Evolutionary conservation across 2,329 filamentous ascomycete genomes (phyloP).

Genomic region (Calonectria multiphialidica): DNA sequence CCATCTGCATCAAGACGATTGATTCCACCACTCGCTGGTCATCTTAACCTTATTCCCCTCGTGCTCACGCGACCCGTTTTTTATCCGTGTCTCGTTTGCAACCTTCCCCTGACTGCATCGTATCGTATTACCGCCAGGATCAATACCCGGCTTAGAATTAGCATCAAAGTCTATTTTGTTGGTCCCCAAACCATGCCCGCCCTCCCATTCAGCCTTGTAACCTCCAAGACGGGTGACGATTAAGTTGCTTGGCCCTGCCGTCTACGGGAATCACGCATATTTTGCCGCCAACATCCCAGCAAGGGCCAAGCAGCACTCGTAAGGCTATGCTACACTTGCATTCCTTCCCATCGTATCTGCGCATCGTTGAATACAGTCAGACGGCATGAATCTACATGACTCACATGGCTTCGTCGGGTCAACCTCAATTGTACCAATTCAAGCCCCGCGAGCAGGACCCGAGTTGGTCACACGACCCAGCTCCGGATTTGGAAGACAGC

Average conservation of each 20-base stretch:
- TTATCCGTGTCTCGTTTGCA: neutral
- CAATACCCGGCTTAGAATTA: neutral
- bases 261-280: neutral
- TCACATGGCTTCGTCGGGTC: no score
- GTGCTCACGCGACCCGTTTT: neutral
- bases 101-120: neutral
- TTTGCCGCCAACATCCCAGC: no score
- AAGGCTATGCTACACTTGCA: no score
- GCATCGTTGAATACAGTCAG: no score
- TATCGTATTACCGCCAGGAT: neutral
- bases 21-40: neutral
- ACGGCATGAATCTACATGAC: no score
- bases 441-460: no score
- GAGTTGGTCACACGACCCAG: no score
- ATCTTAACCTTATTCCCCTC: neutral
- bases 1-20: neutral
- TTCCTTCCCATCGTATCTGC: no score
- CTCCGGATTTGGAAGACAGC: no score
- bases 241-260: neutral
- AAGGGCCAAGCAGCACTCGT: no score
- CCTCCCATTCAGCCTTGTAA: neutral
- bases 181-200: neutral
- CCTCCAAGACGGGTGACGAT: neutral
- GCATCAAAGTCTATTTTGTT: neutral
- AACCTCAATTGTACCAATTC: no score